phyloP scores from a whole-genome alignment of 1,139 yeast species.

The Hansenula sp. region DNA sequence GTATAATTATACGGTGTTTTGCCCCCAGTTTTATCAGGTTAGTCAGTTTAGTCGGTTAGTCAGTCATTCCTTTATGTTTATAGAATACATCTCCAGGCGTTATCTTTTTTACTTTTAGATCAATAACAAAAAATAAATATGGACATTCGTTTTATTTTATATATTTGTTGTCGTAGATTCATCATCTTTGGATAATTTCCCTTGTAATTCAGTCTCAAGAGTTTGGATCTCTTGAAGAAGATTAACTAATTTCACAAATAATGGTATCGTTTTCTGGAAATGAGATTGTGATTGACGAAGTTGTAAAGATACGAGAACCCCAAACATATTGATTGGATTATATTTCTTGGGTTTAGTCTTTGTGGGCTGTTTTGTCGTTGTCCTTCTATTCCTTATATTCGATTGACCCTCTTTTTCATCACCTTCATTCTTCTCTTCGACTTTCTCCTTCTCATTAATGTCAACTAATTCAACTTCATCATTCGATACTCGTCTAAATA shows the following conservation, averaged over 20 bases:
- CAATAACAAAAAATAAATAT: too few relatives aligned
- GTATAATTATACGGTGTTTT: too few relatives aligned
- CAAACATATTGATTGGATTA: slow-evolving; percentile 49
- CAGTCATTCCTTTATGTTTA: too few relatives aligned
- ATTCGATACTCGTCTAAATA: too few relatives aligned
- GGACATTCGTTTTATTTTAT: too few relatives aligned
- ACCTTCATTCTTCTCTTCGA: neutral
- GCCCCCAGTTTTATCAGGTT: too few relatives aligned
- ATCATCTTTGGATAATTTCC: too few relatives aligned
- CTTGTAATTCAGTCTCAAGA: neutral
- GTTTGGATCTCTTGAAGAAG: neutral
- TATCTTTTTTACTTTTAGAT: too few relatives aligned
- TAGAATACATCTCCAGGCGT: too few relatives aligned
- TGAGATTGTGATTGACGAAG: slow-evolving; percentile 36
- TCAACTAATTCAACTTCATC: slow-evolving; percentile 3
- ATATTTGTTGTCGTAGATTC: too few relatives aligned
- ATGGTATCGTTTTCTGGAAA: slow-evolving; percentile 31
- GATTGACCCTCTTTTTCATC: neutral
- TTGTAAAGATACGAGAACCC: slow-evolving; percentile 42
- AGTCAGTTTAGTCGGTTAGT: too few relatives aligned
- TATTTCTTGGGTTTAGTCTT: slow-evolving; percentile 3
- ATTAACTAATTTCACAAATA: slow-evolving; percentile 20
- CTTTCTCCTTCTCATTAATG: neutral
- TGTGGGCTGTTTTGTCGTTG: too few relatives aligned
- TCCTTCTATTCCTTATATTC: neutral